These are phyloP conservation scores for Pleurotus ostreatus DNA, from an alignment of 768 basidiomycete genomes.

Conservation along the genomic window DNA sequence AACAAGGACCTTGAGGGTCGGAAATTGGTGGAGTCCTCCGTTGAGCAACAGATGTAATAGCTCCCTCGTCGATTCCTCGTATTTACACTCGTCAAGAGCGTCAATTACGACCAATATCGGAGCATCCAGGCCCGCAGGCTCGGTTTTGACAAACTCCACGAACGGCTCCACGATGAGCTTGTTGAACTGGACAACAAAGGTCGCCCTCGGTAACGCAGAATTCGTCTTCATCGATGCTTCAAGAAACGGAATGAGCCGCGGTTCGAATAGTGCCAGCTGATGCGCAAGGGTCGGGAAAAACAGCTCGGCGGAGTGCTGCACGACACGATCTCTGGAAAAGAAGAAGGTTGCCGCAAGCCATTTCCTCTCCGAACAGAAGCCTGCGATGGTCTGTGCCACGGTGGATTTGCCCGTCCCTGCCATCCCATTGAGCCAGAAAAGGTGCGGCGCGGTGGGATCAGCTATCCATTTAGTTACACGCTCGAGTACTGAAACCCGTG, in stretches of 20 bases:
- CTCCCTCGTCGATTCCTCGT: slow-evolving; percentile 8
- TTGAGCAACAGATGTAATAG: slow-evolving; percentile 12
- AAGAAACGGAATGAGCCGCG: slow-evolving; percentile 6
- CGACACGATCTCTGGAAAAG: slow-evolving; percentile 25
- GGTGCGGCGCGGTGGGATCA: neutral
- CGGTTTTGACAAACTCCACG: neutral
- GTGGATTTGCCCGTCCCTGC: slow-evolving; percentile 24
- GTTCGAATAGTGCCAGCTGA: slow-evolving; percentile 18
- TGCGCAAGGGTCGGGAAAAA: slow-evolving; percentile 27
- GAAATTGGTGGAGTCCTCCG: neutral
- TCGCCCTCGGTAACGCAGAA: slow-evolving; percentile 13
- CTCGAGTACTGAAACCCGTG: neutral
- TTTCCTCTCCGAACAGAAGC: slow-evolving; percentile 11
- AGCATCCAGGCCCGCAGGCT: neutral
- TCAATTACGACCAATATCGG: slow-evolving; percentile 18
- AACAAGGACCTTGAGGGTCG: slow-evolving; percentile 15
- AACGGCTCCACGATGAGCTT: slow-evolving; percentile 15
- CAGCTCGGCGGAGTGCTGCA: slow-evolving; percentile 17
- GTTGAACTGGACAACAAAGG: slow-evolving; percentile 13
- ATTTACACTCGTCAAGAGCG: slow-evolving; percentile 24
- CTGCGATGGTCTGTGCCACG: slow-evolving; percentile 21
- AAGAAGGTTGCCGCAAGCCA: slow-evolving; percentile 30
- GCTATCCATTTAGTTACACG: neutral
- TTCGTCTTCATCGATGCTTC: slow-evolving; percentile 11
- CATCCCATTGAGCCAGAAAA: slow-evolving; percentile 18